Base-by-base conservation (phyloP, 1,139 yeast genomes). In the Nakaseomyces uthaithaninus region DNA sequence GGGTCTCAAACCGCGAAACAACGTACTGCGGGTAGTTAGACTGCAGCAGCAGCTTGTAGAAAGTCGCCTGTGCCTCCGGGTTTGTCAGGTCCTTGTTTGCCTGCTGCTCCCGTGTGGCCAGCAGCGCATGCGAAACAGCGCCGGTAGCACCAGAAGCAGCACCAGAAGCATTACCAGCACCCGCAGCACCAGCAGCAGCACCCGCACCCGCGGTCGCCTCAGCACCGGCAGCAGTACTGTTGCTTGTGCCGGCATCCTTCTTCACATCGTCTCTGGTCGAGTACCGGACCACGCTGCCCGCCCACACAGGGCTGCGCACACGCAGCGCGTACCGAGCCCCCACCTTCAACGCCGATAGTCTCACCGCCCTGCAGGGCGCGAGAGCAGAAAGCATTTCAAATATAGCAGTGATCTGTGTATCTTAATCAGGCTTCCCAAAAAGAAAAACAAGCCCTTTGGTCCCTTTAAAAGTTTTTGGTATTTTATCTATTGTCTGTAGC, bases 11-110 rank as follows among this genome's bases (percentile, higher is more conserved):
- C 45, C 99, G 74, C 43, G 93, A 82, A 7, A 87, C 87, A 6
- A 91, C 95, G 42, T 91, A 79, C 51, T 87, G 95, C 9, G 98
- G 97, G 58, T 87, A 89, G 63, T 83, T 82, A 39, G 89, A 74
- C 42, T 75, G 75, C 51, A 91, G 62, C 41, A 89, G 66, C 17
- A 77, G 70, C 48, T 73, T 72, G 66, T 91, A 91, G 53, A 91
- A 89, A 44, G 76, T 80, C 1, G 93, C 87, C 63, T 91, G 98
- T 8, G 75, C 70, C 4, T 56, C 65, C 1, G 96, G 72, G 59
- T 84, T 81, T 36, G 69, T 64, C 39, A 84, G 62, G 43, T 82
- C 81, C 44, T 71, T 66, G 62, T 91, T 91, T 36, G 98, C 98
- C 17, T 71, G 67, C 59, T 80, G 86, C 60, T 91, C 98, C 55